A percentile compares a stretch with the other conserved stretches of the same genome.
phyloP scores from a whole-genome alignment of 163 green algal species.

The Volvox carteri region DNA sequence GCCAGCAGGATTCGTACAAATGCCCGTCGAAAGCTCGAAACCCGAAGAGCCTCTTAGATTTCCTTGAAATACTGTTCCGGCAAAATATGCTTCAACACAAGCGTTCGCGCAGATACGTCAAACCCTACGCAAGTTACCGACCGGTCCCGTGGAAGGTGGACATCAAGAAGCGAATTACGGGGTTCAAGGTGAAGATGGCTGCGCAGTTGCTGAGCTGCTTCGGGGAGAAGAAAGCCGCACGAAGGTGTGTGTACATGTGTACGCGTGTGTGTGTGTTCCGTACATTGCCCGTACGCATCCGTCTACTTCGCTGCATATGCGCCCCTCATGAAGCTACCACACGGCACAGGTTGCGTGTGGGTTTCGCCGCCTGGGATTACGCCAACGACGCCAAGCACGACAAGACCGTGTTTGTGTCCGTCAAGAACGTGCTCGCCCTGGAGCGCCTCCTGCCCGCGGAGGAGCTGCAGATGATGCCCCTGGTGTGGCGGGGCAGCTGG shows the following conservation, averaged over 20 bases:
- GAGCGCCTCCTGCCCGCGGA: slow-evolving; percentile 1
- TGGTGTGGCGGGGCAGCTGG: slow-evolving; percentile 50
- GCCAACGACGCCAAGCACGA: slow-evolving; percentile 56
- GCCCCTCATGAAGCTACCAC: background rate
- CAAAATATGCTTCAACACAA: background rate
- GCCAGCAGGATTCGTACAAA: background rate
- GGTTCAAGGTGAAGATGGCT: slow-evolving; percentile 28
- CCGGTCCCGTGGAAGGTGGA: slow-evolving; percentile 24
- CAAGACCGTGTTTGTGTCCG: slow-evolving; percentile 55
- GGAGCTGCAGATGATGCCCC: slow-evolving; percentile 23
- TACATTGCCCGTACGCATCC: background rate
- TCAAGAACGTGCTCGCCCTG: slow-evolving; percentile 52
- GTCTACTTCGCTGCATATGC: background rate
- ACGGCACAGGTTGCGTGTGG: slow-evolving; percentile 40
- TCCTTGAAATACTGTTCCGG: background rate
- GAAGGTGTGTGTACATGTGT: background rate
- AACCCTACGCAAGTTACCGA: background rate
- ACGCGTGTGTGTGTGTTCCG: background rate
- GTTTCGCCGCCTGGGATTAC: slow-evolving; percentile 41
- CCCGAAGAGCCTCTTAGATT: background rate
- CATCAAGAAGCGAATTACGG: slow-evolving; percentile 22
- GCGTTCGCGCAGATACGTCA: slow-evolving; percentile 24
- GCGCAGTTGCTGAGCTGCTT: slow-evolving; percentile 43
- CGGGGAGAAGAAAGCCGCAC: slow-evolving; percentile 25
- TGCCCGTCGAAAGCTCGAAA: background rate